Evolutionary conservation across 1,284 basidiomycete genomes (phyloP).

Genomic region (Moesziomyces antarcticus): DNA sequence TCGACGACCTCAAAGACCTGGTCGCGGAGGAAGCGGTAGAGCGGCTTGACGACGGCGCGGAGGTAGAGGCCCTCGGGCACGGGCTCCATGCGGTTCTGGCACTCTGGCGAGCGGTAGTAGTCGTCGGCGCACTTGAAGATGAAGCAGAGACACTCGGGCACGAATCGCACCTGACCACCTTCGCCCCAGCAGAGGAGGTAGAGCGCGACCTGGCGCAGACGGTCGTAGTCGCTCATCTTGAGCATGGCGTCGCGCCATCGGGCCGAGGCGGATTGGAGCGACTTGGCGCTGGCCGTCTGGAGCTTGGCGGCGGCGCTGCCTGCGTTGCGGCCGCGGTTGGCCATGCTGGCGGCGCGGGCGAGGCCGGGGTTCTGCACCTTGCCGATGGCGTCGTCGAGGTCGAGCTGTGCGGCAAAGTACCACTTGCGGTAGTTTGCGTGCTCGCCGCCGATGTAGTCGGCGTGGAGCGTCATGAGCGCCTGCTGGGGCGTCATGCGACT

Average conservation of each 20-base stretch:
- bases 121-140: slow-evolving; percentile 99
- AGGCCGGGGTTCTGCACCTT: slow-evolving; percentile 90
- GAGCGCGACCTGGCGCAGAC: slow-evolving; percentile 93
- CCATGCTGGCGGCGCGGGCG: slow-evolving; percentile 82
- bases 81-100: slow-evolving; percentile 90
- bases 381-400: slow-evolving; percentile 97
- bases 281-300: slow-evolving; percentile 79
- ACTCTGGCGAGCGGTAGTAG: slow-evolving; percentile 99
- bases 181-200: slow-evolving; percentile 98
- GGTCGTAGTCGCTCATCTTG: slow-evolving; percentile 98
- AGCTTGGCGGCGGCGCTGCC: slow-evolving; percentile 70
- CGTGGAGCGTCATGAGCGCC: slow-evolving; percentile 88
- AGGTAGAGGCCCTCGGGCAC: slow-evolving; percentile 96
- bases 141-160: slow-evolving; percentile 96
- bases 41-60: slow-evolving; percentile 87
- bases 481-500: slow-evolving; percentile 93
- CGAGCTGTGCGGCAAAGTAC: slow-evolving; percentile 99
- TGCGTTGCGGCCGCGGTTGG: slow-evolving; percentile 67
- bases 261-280: slow-evolving; percentile 81
- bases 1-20: slow-evolving; percentile 97
- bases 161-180: slow-evolving; percentile 97
- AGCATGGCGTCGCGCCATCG: slow-evolving; percentile 98
- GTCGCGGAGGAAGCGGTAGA: slow-evolving; percentile 97
- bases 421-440: slow-evolving; percentile 73
- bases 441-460: slow-evolving; percentile 96